A percentile compares a stretch with the other conserved stretches of the same genome.
Conservation (phyloP, 148 eudicot species). For the Mesembryanthemum crystallinum region DNA sequence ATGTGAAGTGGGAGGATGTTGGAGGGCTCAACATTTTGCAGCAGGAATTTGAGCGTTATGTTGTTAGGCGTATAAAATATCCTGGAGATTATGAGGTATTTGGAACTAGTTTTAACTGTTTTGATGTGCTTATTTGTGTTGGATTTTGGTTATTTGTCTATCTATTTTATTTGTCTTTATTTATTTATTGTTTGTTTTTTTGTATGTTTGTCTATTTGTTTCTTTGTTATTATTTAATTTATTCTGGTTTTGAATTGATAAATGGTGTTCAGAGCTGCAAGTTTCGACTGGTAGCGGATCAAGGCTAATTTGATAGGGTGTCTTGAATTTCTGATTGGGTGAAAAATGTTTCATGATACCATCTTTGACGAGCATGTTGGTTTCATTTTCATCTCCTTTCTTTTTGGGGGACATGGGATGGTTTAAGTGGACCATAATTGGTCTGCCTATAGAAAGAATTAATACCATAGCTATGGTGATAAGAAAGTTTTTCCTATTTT, state of each 20-base stretch:
- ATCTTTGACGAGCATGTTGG: too few relatives aligned
- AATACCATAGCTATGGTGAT: neutral
- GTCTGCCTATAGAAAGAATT: neutral
- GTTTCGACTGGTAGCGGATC: too few relatives aligned
- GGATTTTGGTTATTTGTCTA: neutral
- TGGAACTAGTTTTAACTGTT: neutral
- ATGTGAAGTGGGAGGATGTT: conserved; percentile 82
- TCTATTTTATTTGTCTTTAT: neutral
- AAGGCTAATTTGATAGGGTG: too few relatives aligned
- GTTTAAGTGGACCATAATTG: neutral
- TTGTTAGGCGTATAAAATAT: conserved; percentile 59
- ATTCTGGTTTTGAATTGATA: too few relatives aligned
- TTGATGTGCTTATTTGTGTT: neutral
- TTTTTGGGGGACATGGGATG: neutral
- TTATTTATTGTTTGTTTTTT: neutral
- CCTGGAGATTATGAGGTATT: conserved; percentile 65
- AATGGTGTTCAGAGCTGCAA: too few relatives aligned
- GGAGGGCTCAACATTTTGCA: conserved; percentile 61
- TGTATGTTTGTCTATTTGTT: neutral
- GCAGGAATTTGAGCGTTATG: conserved; percentile 49
- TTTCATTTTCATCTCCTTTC: neutral
- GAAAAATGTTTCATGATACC: too few relatives aligned
- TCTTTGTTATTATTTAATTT: too few relatives aligned
- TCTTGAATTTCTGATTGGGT: too few relatives aligned
- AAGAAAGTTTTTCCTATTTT: neutral